These are phyloP conservation scores for Maudiozyma serrabonitensis DNA, from an alignment of 805 yeast genomes.

Conservation along the genomic window DNA sequence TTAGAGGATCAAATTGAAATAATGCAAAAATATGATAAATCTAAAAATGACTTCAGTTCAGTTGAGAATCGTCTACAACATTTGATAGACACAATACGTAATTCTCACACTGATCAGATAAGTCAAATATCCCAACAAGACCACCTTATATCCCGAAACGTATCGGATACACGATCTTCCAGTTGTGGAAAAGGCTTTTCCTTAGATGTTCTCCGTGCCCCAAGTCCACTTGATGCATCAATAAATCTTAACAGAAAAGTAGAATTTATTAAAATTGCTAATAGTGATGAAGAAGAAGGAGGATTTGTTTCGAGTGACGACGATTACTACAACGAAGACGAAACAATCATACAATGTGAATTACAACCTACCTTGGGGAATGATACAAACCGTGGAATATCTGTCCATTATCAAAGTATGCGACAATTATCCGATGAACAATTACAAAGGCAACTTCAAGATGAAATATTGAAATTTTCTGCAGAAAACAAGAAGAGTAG, in stretches of 20 bases:
- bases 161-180: not conserved
- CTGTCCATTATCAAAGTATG: constrained; percentile 1
- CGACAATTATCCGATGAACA: constrained; percentile 19
- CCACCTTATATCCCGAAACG: not conserved
- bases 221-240: not conserved
- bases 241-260: constrained; percentile 3
- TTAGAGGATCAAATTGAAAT: not conserved
- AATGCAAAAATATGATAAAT: not conserved
- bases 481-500: constrained; percentile 24
- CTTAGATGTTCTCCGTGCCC: constrained; percentile 12
- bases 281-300: not conserved
- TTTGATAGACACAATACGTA: not conserved
- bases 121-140: not conserved
- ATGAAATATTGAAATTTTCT: constrained; percentile 22
- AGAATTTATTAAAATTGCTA: constrained; percentile 4
- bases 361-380: not conserved
- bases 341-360: not conserved
- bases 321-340: not conserved
- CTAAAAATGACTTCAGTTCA: not conserved
- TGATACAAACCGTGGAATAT: not conserved
- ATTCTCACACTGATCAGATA: not conserved
- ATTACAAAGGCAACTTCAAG: constrained; percentile 19
- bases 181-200: constrained; percentile 10
- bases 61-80: not conserved
- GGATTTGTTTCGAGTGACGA: not conserved